These are phyloP conservation scores for Xylariaceae sp. DNA, from an alignment of 2,329 filamentous ascomycete genomes.

Conservation along the genomic window DNA sequence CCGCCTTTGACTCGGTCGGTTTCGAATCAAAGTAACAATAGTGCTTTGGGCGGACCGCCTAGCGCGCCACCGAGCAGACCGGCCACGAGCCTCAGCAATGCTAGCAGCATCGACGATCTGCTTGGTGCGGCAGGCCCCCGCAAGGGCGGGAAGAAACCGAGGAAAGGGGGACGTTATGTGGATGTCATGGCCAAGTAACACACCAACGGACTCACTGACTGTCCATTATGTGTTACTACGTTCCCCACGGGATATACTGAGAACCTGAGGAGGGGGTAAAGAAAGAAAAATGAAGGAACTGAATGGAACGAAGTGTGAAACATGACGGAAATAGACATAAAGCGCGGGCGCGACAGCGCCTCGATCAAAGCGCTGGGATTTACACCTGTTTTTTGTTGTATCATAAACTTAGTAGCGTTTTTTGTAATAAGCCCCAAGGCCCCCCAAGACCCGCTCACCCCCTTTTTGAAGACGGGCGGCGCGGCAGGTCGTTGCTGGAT, in stretches of 20 bases:
- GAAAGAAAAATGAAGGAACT: conserved; percentile 2
- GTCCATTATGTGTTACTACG: background rate
- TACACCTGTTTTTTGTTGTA: background rate
- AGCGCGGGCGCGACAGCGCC: background rate
- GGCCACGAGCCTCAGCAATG: conserved; percentile 81
- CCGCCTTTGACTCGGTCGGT: conserved; percentile 52
- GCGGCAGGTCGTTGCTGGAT: background rate
- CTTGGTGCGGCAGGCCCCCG: conserved; percentile 73
- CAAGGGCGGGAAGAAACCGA: conserved; percentile 69
- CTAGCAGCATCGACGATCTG: conserved; percentile 93
- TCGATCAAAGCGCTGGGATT: background rate
- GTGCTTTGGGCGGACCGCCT: conserved; percentile 38
- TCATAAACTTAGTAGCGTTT: background rate
- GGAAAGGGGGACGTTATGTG: conserved; percentile 87
- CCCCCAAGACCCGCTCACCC: background rate
- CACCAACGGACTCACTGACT: too few relatives aligned
- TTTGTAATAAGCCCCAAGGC: background rate
- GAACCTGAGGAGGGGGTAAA: background rate
- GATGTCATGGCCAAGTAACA: conserved; percentile 85
- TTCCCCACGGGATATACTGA: too few relatives aligned
- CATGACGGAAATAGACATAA: background rate
- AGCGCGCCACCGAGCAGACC: conserved; percentile 69
- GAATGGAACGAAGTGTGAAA: conserved; percentile 5
- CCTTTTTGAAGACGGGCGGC: background rate
- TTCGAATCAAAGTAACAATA: conserved; percentile 49